A percentile compares a stretch with the other conserved stretches of the same genome.
Evolutionary conservation across 257 asterid genomes (phyloP).

Genomic region (Henckelia pumila): DNA sequence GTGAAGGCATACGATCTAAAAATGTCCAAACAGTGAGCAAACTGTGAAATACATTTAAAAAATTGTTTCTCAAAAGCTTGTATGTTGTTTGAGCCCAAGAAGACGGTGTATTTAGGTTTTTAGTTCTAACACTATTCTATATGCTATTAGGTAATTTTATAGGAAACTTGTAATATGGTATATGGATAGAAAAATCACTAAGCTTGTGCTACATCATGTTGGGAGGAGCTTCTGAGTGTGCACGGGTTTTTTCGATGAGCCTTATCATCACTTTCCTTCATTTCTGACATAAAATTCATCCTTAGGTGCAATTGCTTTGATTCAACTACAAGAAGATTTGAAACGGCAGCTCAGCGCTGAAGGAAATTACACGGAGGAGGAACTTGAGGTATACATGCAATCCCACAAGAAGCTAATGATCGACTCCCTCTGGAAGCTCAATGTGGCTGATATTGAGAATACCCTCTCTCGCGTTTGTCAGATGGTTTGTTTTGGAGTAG

Average conservation of each 20-base stretch:
- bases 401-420: slow-evolving; percentile 94
- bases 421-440: slow-evolving; percentile 98
- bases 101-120: background rate
- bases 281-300: slow-evolving; percentile 9
- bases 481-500: slow-evolving; percentile 53
- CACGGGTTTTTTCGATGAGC: background rate
- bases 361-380: slow-evolving; percentile 89
- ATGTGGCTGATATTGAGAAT: slow-evolving; percentile 95
- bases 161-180: background rate
- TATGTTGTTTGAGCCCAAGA: background rate
- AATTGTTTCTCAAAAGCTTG: background rate
- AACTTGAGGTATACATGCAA: slow-evolving; percentile 86
- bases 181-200: background rate
- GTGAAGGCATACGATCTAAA: slow-evolving; percentile 8
- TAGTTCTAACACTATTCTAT: background rate
- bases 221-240: background rate
- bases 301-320: slow-evolving; percentile 90
- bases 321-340: slow-evolving; percentile 97
- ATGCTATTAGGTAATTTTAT: background rate
- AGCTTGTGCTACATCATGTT: background rate
- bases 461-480: slow-evolving; percentile 96
- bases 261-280: background rate
- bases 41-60: background rate
- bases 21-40: slow-evolving; percentile 15
- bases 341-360: slow-evolving; percentile 77